Evolutionary conservation across 495 filamentous ascomycete species (phyloP).

Genomic region (Saxophila tyrrhenica): DNA sequence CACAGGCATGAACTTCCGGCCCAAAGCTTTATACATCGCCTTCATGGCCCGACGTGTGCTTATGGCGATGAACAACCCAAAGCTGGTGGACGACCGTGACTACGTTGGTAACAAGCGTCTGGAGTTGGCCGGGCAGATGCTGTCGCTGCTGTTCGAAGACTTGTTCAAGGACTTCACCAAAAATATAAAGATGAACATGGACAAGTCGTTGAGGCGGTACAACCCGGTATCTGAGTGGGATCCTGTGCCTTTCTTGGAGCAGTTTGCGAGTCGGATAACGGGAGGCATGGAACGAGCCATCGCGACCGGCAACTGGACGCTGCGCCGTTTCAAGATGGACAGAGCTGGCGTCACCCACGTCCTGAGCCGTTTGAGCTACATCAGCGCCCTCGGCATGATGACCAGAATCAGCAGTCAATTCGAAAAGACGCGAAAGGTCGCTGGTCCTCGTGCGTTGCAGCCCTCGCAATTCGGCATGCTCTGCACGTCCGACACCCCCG

Average conservation of each 20-base stretch:
- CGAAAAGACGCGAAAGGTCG: conserved; percentile 94
- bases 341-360: conserved; percentile 95
- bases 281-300: conserved; percentile 86
- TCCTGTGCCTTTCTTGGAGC: conserved; percentile 60
- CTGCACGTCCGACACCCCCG: conserved; percentile 90
- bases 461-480: conserved; percentile 97
- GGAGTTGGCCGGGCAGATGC: conserved; percentile 84
- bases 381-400: conserved; percentile 99
- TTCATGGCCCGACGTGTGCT: conserved; percentile 91
- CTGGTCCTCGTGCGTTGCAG: conserved; percentile 86
- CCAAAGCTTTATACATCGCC: conserved; percentile 89
- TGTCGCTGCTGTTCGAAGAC: conserved; percentile 95
- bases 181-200: conserved; percentile 78
- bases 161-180: conserved; percentile 88
- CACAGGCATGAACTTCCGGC: conserved; percentile 76
- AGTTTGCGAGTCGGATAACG: conserved; percentile 72
- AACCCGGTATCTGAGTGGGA: conserved; percentile 79
- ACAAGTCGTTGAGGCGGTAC: conserved; percentile 84
- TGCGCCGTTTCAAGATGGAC: conserved; percentile 98
- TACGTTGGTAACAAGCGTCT: conserved; percentile 96
- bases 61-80: conserved; percentile 81
- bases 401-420: conserved; percentile 97
- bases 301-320: conserved; percentile 91
- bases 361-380: conserved; percentile 87
- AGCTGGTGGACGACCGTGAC: conserved; percentile 86